These are phyloP conservation scores for Candida sonorensis DNA, from an alignment of 805 yeast species.

Conservation along the genomic window DNA sequence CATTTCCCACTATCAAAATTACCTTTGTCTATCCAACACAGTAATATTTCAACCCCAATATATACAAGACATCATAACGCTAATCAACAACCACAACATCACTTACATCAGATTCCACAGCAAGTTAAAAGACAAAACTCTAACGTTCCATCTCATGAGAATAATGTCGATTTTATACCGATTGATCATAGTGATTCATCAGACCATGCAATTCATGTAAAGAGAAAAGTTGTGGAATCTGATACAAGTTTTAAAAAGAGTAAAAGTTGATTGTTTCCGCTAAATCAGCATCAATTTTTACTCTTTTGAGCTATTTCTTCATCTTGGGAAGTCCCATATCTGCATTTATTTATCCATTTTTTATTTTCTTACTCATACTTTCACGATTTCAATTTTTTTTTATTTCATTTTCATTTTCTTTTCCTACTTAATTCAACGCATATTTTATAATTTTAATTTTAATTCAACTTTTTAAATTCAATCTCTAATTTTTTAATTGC, in stretches of 20 bases:
- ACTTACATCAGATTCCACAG: conserved; percentile 2
- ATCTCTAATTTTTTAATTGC: conserved; percentile 13
- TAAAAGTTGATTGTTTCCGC: conserved; percentile 1
- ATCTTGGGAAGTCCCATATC: too few relatives aligned
- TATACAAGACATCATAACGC: neutral
- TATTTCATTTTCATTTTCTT: neutral
- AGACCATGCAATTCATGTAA: too few relatives aligned
- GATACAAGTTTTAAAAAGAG: conserved; percentile 6
- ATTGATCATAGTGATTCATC: too few relatives aligned
- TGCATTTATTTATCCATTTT: too few relatives aligned
- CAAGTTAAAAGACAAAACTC: conserved; percentile 4
- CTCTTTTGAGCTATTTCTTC: too few relatives aligned
- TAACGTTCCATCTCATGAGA: too few relatives aligned
- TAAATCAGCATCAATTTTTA: too few relatives aligned
- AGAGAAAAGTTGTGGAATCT: conserved; percentile 10
- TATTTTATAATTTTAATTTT: neutral
- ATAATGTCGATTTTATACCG: too few relatives aligned
- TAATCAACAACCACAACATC: conserved; percentile 5
- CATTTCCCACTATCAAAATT: conserved; percentile 23
- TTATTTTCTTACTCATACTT: neutral
- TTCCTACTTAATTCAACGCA: neutral
- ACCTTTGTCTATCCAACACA: conserved; percentile 17
- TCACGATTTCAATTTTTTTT: neutral
- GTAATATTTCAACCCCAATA: conserved; percentile 1
- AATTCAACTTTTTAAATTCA: conserved; percentile 4